A percentile compares a stretch with the other conserved stretches of the same genome.
phyloP scores from a whole-genome alignment of 345 rosid species.

The Psidium friedrichsthalianum region DNA sequence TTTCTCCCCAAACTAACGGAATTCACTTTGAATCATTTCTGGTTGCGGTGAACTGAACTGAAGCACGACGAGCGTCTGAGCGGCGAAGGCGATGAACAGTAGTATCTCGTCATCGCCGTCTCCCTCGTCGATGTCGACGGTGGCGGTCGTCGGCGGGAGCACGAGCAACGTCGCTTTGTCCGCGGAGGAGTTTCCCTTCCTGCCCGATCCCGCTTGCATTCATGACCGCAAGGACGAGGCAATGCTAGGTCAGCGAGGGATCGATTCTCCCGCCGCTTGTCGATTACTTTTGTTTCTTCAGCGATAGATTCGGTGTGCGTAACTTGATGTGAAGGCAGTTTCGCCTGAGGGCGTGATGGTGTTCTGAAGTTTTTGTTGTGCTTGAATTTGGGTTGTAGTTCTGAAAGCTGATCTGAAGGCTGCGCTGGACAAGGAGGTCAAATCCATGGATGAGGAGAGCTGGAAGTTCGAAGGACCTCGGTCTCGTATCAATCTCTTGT shows the following conservation, averaged over 20 bases:
- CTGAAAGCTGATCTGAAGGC: constrained; percentile 70
- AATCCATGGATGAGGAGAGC: constrained; percentile 79
- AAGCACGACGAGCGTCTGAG: background rate
- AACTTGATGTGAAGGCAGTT: background rate
- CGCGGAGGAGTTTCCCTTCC: constrained; percentile 51
- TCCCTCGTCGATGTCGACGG: constrained; percentile 58
- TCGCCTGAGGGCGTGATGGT: background rate
- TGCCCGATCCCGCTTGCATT: constrained; percentile 48
- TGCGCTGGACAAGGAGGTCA: constrained; percentile 68
- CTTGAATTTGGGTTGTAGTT: constrained; percentile 24
- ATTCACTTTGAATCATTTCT: background rate
- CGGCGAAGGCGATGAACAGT: constrained; percentile 32
- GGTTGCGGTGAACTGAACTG: background rate
- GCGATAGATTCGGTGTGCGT: background rate
- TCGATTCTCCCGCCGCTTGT: background rate
- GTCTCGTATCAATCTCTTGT: constrained; percentile 64
- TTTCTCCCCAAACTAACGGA: background rate
- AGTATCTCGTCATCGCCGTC: constrained; percentile 42
- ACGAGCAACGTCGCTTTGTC: constrained; percentile 26
- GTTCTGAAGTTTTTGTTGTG: background rate
- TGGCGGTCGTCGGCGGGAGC: constrained; percentile 55
- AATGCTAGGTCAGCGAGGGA: constrained; percentile 23
- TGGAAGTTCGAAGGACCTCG: constrained; percentile 96
- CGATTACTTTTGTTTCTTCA: background rate
- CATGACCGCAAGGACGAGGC: constrained; percentile 61